Base-by-base conservation (phyloP, 2,329 filamentous ascomycete species). In the Penicillium sp. region DNA sequence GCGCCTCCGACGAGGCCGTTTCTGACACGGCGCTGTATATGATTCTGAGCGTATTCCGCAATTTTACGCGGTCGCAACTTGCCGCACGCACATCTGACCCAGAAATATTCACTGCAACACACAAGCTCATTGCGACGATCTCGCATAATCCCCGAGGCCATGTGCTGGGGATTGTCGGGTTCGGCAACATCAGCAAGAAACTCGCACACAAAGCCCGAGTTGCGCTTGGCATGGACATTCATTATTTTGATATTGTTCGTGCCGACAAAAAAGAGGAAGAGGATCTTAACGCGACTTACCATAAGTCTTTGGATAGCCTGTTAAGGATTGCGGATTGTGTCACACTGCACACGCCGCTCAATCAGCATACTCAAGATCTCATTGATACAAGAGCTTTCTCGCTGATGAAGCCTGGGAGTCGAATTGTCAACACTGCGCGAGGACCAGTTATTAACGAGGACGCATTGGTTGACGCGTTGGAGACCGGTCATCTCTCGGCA, bases 211-310 rank as follows among this genome's bases (percentile, higher is more conserved):
- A 78, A 44, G 74, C 71, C 0, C 50, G 63, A 0, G 51, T 60
- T 0, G 76, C 75, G 0, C 71, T 83, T n/a, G 79, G 78, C 0
- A 84, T 84, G 81, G 66, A 75, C 6, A 76, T 84, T 5, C 66
- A 77, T 24, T 84, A 84, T 46, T 74, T 79, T 34, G 80, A 84
- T 26, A 64, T 79, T n/a, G 60, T 70, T 10, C 63, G 74, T n/a
- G 66, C 75, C 32, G 56, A 62, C 6, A 44, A 55, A 3, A 66
- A 69, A 4, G 51, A 74, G 9, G 76, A 80, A 54, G 46, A 59
- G 13, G 56, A 58, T 0, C 46, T 78, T 0, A 66, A 65, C 1
- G 77, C 75, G 3, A 68, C 46, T 15, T 80, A 67, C 58, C 75
- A 72, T 49, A 62, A 58, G 20, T 67, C 62, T 0, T 52, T 80